Evolutionary conservation across 352 stramenopile genomes (phyloP).

Genomic region (Phytophthora pisi): DNA sequence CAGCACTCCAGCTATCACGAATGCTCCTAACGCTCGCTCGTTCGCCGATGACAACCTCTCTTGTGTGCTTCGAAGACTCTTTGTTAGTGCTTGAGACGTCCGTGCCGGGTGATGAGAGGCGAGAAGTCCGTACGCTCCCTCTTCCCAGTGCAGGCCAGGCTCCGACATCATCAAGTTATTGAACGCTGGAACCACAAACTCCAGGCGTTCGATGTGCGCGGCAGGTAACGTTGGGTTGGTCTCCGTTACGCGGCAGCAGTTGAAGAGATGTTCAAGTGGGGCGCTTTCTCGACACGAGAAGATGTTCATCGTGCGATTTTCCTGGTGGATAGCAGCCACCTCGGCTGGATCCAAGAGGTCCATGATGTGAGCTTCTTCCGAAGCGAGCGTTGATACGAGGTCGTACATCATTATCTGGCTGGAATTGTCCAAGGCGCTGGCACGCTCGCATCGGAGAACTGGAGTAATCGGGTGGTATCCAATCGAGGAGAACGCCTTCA

Average conservation of each 20-base stretch:
- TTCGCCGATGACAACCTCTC: constrained; percentile 5
- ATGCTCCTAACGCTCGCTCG: constrained; percentile 35
- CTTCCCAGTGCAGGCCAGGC: constrained; percentile 38
- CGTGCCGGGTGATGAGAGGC: constrained; percentile 31
- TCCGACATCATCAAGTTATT: constrained; percentile 23
- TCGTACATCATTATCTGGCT: constrained; percentile 30
- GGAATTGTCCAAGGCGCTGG: constrained; percentile 3
- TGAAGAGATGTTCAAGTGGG: constrained; percentile 21
- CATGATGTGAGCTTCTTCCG: constrained; percentile 14
- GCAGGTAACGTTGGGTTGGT: background rate
- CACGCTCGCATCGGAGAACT: constrained; percentile 42
- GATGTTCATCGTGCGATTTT: constrained; percentile 34
- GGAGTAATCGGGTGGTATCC: constrained; percentile 53
- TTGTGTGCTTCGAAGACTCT: constrained; percentile 20
- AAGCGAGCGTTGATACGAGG: constrained; percentile 20
- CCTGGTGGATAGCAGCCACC: constrained; percentile 30
- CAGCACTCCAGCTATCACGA: constrained; percentile 38
- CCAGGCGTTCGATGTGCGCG: constrained; percentile 34
- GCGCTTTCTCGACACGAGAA: constrained; percentile 36
- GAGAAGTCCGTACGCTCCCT: constrained; percentile 47
- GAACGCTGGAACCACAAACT: constrained; percentile 36
- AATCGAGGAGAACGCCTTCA: constrained; percentile 46
- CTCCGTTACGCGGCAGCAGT: background rate
- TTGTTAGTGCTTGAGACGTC: constrained; percentile 23
- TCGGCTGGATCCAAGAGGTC: constrained; percentile 33